Base-by-base conservation (phyloP, 345 rosid genomes). In the Ceriops tagal region DNA sequence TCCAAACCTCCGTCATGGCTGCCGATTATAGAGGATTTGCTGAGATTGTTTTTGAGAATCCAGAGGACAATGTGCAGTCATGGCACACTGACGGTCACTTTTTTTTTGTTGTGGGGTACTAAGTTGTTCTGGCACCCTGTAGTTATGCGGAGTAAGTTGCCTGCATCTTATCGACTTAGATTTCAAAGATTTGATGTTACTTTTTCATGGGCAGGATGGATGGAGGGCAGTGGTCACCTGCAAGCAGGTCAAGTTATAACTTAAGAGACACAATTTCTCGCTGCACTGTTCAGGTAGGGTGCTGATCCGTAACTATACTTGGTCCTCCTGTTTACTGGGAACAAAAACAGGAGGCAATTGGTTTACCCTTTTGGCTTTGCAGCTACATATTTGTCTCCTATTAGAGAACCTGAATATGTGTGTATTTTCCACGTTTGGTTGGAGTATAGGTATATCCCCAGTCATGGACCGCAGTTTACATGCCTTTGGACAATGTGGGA, bases 401-500 rank as follows among this genome's bases (percentile, higher is more conserved):
- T 26, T 53, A 32, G 21, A 11, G 20, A 22, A n/a, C 47, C 13
- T 32, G 26, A 39, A 18, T 22, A 18, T 19, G 1, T 10, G 10
- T 15, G 43, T 55, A 46, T 58, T 20, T 55, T 62, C n/a, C 49
- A 56, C 58, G 53, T 65, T 60, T 53, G 66, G 32, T 63, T 16
- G 59, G 24, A 30, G 24, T 46, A 51, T 84, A 88, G 93, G 90
- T 89, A 43, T 86, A 89, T 82, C 91, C 91, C 3, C 69, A 66
- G 59, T 86, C 95, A 61, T 89, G 95, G 95, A 86, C 87, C 20
- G 87, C 91, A 47, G 82, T 83, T 34, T 86, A 86, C 79, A 71
- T 86, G 86, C 84, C 95, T 18, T 43, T 89, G 68, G 95, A 89
- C 75, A 89, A 86, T 20, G 91, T 87, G 30, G 95, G 95, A 58